phyloP scores from a whole-genome alignment of 1,284 basidiomycete species.

The Cryptococcus sp. region DNA sequence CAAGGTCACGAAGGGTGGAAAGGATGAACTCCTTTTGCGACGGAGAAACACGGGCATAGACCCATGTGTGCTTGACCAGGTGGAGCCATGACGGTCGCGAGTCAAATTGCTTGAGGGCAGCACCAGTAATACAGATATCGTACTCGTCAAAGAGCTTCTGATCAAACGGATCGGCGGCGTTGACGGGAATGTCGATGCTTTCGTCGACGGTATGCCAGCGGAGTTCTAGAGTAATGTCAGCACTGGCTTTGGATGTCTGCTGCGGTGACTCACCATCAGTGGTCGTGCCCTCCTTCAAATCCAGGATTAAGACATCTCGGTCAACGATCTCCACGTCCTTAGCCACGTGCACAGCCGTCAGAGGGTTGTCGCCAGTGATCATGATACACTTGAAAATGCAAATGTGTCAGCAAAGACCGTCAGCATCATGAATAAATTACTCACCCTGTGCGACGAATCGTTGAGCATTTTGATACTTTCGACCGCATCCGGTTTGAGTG shows the following conservation, averaged over 20 bases:
- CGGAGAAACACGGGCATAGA: slow-evolving; percentile 95
- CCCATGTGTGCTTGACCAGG: slow-evolving; percentile 90
- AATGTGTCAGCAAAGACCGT: not conserved
- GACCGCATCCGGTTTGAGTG: slow-evolving; percentile 88
- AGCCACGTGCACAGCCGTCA: slow-evolving; percentile 92
- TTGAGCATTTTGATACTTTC: slow-evolving; percentile 85
- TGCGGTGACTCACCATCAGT: slow-evolving; percentile 61
- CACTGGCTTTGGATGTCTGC: not conserved
- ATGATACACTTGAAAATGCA: slow-evolving; percentile 73
- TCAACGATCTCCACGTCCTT: slow-evolving; percentile 94
- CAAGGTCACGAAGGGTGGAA: slow-evolving; percentile 79
- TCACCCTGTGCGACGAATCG: slow-evolving; percentile 87
- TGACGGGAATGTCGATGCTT: slow-evolving; percentile 75
- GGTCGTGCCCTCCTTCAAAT: slow-evolving; percentile 76
- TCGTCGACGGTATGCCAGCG: slow-evolving; percentile 93
- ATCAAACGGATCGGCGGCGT: slow-evolving; percentile 76
- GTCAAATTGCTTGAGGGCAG: slow-evolving; percentile 82
- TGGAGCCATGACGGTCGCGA: slow-evolving; percentile 63
- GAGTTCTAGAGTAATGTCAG: slow-evolving; percentile 61
- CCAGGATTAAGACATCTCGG: slow-evolving; percentile 85
- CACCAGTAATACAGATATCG: slow-evolving; percentile 92
- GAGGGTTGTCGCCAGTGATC: slow-evolving; percentile 96
- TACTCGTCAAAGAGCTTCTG: slow-evolving; percentile 73
- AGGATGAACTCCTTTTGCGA: slow-evolving; percentile 91
- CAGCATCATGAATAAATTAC: slow-evolving; percentile 43